A percentile compares a stretch with the other conserved stretches of the same genome.
These are phyloP conservation scores for Kingdonia uniflora DNA, from an alignment of 164 flowering plant species.

Conservation along the genomic window DNA sequence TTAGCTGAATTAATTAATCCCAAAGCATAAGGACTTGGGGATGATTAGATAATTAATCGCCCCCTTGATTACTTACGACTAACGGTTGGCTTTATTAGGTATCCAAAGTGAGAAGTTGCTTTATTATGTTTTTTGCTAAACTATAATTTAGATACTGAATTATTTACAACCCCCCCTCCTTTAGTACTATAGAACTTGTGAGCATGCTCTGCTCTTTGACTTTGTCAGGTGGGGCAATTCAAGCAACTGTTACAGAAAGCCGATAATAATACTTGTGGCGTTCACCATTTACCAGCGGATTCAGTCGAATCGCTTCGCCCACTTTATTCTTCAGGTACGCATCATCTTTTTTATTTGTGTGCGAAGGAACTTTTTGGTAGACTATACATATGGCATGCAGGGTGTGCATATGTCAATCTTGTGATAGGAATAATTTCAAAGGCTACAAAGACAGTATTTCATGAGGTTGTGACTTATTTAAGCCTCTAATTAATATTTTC, in stretches of 20 bases:
- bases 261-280: constrained; percentile 32
- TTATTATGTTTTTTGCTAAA: too few relatives aligned
- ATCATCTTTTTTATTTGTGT: neutral
- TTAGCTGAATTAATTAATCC: too few relatives aligned
- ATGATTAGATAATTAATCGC: neutral
- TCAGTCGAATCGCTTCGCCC: constrained; percentile 41
- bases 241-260: constrained; percentile 66
- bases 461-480: neutral
- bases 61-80: neutral
- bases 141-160: neutral
- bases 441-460: neutral
- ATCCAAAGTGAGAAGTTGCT: too few relatives aligned
- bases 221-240: constrained; percentile 51
- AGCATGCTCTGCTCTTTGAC: neutral
- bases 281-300: constrained; percentile 41
- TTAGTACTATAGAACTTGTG: neutral
- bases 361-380: too few relatives aligned
- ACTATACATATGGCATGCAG: too few relatives aligned
- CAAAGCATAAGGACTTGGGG: too few relatives aligned
- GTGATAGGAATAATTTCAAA: neutral
- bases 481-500: neutral
- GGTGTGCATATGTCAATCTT: neutral
- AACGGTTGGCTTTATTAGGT: too few relatives aligned
- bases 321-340: constrained; percentile 47
- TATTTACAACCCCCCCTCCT: neutral